Base-by-base conservation (phyloP, 1,284 basidiomycete genomes). In the Heterobasidion irregulare region DNA sequence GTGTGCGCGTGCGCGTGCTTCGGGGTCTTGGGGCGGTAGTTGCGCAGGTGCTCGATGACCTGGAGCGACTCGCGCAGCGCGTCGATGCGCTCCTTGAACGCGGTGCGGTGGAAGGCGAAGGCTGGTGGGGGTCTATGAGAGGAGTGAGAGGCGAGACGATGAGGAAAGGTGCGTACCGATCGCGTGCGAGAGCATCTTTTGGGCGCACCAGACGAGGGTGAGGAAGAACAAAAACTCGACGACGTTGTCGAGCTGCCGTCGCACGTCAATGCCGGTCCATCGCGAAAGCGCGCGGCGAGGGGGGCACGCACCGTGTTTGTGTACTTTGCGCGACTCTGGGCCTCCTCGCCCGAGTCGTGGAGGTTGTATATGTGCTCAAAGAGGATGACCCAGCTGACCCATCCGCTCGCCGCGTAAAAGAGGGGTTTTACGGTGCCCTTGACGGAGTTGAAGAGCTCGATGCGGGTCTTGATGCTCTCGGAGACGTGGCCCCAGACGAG, bases 221-320 rank as follows among this genome's bases (percentile, higher is more conserved):
- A 86, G 68, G 70, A 89, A 89, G 70, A 89, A 89, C 45, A 85
- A 59, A 65, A 89, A 88, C 61, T 83, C 75, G 26, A 89, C 74
- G 2, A 74, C 77, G 70, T 86, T 72, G 47, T 74, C 74, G 15
- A 83, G 63, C 80, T 77, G 58, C 12, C 38, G 18, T 32, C 19
- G 38, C n/a, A 6, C 41, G 51, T 46, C 56, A 46, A 9, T 19
- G 33, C 32, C 8, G 19, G 6, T 19, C 41, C 12, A 10, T n/a
- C 6, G 15, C 52, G 43, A 18, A 46, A 52, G 36, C 64, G 59
- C 61, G 50, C 63, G n/a, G n/a, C n/a, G n/a, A n/a, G 61, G 12
- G 68, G 68, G 46, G 16, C 15, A 60, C 69, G 46, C 57, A 75
- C 72, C 61, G 70, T 59, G 48, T 72, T 66, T n/a, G 83, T 84